Evolutionary conservation across 331 rosid species (phyloP).

Genomic region (Prunus yedoensis): DNA sequence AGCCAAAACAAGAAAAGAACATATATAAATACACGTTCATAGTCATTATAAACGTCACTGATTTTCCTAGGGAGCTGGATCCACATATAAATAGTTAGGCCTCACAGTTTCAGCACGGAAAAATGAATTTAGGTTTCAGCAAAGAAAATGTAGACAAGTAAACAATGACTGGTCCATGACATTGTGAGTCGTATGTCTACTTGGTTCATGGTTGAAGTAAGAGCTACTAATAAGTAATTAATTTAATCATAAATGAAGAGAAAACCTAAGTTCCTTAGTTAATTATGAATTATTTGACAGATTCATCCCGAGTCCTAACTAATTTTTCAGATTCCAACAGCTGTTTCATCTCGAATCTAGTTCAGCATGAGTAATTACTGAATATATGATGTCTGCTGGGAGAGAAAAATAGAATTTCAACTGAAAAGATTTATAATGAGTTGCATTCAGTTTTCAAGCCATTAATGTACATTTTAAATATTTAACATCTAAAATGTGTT

Average conservation of each 20-base stretch:
- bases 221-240: neutral
- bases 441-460: too few species aligned
- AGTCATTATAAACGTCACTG: neutral
- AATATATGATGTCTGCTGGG: too few species aligned
- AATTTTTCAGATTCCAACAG: neutral
- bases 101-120: neutral
- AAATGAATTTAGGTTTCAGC: neutral
- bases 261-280: neutral
- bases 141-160: too few species aligned
- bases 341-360: neutral
- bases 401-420: too few species aligned
- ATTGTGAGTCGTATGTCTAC: too few species aligned
- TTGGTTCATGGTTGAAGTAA: too few species aligned
- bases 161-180: too few species aligned
- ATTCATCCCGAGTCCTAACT: neutral
- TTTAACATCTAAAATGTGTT: too few species aligned
- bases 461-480: too few species aligned
- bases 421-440: too few species aligned
- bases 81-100: neutral
- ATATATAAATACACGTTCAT: constrained; percentile 16
- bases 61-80: too few species aligned
- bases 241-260: neutral
- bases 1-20: constrained; percentile 13
- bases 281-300: neutral
- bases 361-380: neutral